Evolutionary conservation across 495 filamentous ascomycete genomes (phyloP).

Genomic region (Immersiella caudata): DNA sequence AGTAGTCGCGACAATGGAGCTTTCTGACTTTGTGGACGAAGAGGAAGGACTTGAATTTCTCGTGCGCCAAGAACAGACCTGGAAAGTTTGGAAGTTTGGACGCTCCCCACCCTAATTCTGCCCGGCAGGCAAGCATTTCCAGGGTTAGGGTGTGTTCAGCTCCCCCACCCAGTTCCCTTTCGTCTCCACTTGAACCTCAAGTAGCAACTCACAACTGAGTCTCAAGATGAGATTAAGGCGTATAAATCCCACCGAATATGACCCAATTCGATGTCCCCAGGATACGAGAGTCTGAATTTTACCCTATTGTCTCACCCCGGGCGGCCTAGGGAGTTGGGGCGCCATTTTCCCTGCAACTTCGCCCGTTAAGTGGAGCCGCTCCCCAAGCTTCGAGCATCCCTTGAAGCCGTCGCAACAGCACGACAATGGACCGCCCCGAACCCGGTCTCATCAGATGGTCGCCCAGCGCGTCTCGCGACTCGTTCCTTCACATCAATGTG

Average conservation of each 20-base stretch:
- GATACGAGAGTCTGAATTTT: neutral
- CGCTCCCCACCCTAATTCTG: constrained; percentile 1
- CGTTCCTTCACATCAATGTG: constrained; percentile 84
- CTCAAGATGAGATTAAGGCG: neutral
- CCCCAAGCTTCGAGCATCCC: neutral
- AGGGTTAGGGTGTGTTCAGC: constrained; percentile 2
- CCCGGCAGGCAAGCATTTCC: neutral
- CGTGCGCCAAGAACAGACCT: no score
- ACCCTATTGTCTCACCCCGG: neutral
- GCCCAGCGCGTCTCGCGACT: constrained; percentile 65
- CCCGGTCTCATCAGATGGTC: constrained; percentile 81
- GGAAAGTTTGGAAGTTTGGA: neutral
- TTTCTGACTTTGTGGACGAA: neutral
- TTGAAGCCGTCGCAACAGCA: neutral
- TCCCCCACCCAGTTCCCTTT: neutral
- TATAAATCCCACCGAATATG: neutral
- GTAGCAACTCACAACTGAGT: neutral
- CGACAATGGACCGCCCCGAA: constrained; percentile 55
- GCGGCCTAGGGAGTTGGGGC: neutral
- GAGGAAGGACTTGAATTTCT: neutral
- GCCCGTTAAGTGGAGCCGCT: neutral
- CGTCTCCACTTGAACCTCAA: neutral
- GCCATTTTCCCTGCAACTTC: neutral
- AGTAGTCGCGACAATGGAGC: neutral
- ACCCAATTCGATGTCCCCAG: neutral